phyloP scores from a whole-genome alignment of 768 basidiomycete species.

The Agaricus subrufescens region DNA sequence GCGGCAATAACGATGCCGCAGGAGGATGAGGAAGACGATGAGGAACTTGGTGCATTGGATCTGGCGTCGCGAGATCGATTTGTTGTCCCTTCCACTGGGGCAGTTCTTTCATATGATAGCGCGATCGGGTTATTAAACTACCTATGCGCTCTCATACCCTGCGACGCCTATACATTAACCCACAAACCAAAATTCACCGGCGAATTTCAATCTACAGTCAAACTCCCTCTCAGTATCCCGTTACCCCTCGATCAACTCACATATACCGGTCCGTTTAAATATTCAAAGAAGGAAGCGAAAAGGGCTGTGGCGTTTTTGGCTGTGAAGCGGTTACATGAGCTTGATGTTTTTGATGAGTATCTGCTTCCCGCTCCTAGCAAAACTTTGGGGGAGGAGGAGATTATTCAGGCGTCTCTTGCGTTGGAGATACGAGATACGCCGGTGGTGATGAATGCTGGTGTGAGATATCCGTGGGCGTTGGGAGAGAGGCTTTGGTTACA shows the following conservation, averaged over 20 bases:
- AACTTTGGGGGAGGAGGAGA: constrained; percentile 43
- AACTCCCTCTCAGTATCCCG: constrained; percentile 64
- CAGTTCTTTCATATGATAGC: constrained; percentile 75
- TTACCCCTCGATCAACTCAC: constrained; percentile 48
- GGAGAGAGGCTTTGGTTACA: constrained; percentile 61
- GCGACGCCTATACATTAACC: constrained; percentile 60
- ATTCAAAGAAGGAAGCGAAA: constrained; percentile 77
- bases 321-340: constrained; percentile 58
- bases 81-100: constrained; percentile 66
- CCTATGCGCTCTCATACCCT: constrained; percentile 74
- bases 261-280: constrained; percentile 54
- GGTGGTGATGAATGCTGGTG: constrained; percentile 51
- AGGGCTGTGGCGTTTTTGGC: constrained; percentile 80
- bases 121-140: constrained; percentile 66
- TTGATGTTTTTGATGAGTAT: constrained; percentile 81
- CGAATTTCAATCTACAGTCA: constrained; percentile 53
- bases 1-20: constrained; percentile 15
- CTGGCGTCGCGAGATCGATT: constrained; percentile 67
- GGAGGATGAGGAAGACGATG: constrained; percentile 39
- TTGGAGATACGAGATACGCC: constrained; percentile 38
- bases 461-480: constrained; percentile 65
- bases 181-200: constrained; percentile 60
- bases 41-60: constrained; percentile 46
- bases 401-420: constrained; percentile 40
- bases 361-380: constrained; percentile 65